Base-by-base conservation (phyloP, 768 basidiomycete genomes). In the Daedaleopsis sinensis region DNA sequence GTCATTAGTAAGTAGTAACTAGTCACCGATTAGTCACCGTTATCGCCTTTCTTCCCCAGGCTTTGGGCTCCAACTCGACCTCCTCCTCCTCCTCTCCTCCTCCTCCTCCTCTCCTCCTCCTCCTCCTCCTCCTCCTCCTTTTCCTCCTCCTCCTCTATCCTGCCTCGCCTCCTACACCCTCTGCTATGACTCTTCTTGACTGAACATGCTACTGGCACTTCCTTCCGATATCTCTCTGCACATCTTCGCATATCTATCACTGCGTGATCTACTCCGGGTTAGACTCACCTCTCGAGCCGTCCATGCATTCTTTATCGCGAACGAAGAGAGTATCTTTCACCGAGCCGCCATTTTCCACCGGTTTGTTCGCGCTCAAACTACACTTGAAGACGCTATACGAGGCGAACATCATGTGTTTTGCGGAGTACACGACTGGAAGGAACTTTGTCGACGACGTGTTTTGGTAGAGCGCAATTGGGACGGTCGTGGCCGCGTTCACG, bases 311-410 rank as follows among this genome's bases (percentile, higher is more conserved):
- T 55, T 70, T 21, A 27, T 24, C 10, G 47, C 62, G 5, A 46
- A 70, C 53, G 67, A 70, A 35, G 49, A 59, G 15, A 47, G 60
- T 1, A 58, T 70, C n/a, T 70, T 62, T 43, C 70, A 70, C 55
- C 67, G 66, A 37, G 63, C 67, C 10, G 66, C 66, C 2, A 50
- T 70, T 24, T 47, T 59, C n/a, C 67, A 70, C 47, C 64, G 52
- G 1, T 68, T 68, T 48, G 66, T 64, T 4, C 24, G 36, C 9
- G 49, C 62, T 16, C 63, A 60, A 21, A 62, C 59, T 4, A 52
- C 70, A 13, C 49, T 70, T 3, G 56, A 61, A 15, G 67, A 67
- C 13, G 65, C 62, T 12, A 35, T 47, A 13, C 44, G 15, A 7
- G 52, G 43, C 18, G 48, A 59, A 32, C 44, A 51, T 6, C 13